Percentiles rank a stretch among this genome's conserved stretches.
These are phyloP conservation scores for Exutisphaerella laricina DNA, from an alignment of 2,329 filamentous ascomycete genomes.

Conservation along the genomic window DNA sequence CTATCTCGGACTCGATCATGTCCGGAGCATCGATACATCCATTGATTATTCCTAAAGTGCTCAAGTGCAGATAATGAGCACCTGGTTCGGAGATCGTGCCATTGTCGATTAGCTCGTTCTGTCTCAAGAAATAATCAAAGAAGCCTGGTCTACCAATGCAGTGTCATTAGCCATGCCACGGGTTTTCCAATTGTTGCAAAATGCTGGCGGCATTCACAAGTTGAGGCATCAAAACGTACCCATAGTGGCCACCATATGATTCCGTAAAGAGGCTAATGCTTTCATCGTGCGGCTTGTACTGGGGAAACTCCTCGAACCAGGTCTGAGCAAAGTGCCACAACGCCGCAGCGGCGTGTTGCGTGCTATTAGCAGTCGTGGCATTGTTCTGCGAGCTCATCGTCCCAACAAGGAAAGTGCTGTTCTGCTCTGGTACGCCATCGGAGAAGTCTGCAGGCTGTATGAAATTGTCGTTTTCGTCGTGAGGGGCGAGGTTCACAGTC, in stretches of 20 bases:
- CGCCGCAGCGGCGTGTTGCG: conserved; percentile 36
- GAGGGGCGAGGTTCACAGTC: conserved; percentile 19
- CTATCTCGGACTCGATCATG: conserved; percentile 34
- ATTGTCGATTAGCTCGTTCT: conserved; percentile 51
- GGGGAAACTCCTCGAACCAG: conserved; percentile 38
- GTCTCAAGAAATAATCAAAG: conserved; percentile 53
- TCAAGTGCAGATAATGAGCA: conserved; percentile 36
- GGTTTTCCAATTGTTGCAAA: too few relatives aligned
- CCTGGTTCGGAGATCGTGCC: conserved; percentile 41
- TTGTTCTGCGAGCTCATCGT: conserved; percentile 55
- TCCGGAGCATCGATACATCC: conserved; percentile 51
- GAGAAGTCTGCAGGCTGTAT: conserved; percentile 23
- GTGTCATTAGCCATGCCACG: too few relatives aligned
- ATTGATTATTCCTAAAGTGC: conserved; percentile 53
- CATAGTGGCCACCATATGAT: conserved; percentile 59
- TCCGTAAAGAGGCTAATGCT: conserved; percentile 61
- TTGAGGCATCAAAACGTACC: too few relatives aligned
- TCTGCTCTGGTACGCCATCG: conserved; percentile 35
- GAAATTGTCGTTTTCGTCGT: conserved; percentile 4
- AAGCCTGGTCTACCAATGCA: conserved; percentile 40
- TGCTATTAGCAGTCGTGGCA: conserved; percentile 27
- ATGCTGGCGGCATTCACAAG: too few relatives aligned
- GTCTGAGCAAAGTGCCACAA: conserved; percentile 60
- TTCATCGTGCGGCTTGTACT: conserved; percentile 42
- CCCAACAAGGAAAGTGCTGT: conserved; percentile 39